Evolutionary conservation across 306 rosid genomes (phyloP).

Genomic region (Potentilla sterilis): DNA sequence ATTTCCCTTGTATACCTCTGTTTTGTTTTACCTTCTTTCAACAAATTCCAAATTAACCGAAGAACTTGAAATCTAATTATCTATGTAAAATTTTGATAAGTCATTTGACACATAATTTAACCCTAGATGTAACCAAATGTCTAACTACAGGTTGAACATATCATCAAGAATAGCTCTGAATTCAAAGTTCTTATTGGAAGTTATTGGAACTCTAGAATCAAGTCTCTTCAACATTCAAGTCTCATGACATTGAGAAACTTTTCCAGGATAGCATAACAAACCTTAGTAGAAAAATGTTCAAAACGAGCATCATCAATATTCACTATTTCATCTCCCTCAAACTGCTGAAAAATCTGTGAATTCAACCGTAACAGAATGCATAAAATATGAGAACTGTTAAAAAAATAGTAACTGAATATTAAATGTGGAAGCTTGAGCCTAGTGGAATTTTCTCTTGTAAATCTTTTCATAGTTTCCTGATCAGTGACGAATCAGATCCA

Average conservation of each 20-base stretch:
- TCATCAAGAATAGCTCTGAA: neutral
- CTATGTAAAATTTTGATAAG: neutral
- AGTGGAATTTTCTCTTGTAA: no score
- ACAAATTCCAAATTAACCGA: neutral
- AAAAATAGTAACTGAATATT: neutral
- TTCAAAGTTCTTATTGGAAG: no score
- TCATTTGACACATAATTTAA: neutral
- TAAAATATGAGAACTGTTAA: constrained; percentile 23
- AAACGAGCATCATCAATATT: constrained; percentile 83
- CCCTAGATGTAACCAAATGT: neutral
- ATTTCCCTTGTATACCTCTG: neutral
- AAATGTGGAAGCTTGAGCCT: no score
- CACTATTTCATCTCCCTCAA: constrained; percentile 54
- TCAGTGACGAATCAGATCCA: no score
- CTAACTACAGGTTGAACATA: neutral
- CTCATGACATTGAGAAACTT: neutral
- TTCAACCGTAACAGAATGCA: constrained; percentile 23
- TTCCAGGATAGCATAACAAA: constrained; percentile 20
- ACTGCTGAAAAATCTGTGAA: constrained; percentile 67
- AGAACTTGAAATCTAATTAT: neutral
- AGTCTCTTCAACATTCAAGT: neutral
- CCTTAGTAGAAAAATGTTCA: constrained; percentile 78
- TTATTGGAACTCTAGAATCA: neutral
- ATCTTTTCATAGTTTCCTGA: no score
- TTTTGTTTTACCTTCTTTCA: neutral